Percentiles rank a stretch among this genome's conserved stretches.
These are phyloP conservation scores for Sordariomycetes sp. DNA, from an alignment of 2,329 filamentous ascomycete genomes.

Conservation along the genomic window DNA sequence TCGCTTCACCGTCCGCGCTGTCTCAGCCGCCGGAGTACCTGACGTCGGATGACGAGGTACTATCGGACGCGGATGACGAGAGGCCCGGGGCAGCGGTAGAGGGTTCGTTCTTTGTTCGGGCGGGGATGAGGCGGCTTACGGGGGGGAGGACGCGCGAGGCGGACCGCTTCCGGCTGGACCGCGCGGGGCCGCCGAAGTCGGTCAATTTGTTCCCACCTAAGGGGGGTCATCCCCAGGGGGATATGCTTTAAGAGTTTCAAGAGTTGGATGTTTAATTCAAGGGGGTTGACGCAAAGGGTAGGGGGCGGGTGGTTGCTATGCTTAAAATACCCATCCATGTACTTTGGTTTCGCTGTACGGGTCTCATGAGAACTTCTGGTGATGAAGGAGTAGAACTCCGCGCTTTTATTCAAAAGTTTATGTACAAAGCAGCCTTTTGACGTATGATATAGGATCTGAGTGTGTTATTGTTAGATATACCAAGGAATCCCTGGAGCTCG, in stretches of 20 bases:
- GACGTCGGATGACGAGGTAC: slow-evolving; percentile 67
- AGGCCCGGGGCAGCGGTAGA: slow-evolving; percentile 24
- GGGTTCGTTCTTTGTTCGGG: slow-evolving; percentile 39
- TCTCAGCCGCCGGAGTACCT: slow-evolving; percentile 30
- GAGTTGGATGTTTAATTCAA: neutral
- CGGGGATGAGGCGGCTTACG: slow-evolving; percentile 48
- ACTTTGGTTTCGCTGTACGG: neutral
- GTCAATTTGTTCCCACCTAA: slow-evolving; percentile 18
- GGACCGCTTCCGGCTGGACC: slow-evolving; percentile 18
- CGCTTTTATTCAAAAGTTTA: neutral
- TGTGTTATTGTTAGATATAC: neutral
- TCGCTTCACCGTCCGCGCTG: neutral
- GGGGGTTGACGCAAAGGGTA: neutral
- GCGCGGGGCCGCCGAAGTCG: slow-evolving; percentile 16
- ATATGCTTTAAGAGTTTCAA: slow-evolving; percentile 16
- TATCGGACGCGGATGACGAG: slow-evolving; percentile 66
- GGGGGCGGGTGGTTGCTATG: neutral
- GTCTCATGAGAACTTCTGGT: neutral
- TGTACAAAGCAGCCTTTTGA: neutral
- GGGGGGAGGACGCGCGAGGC: slow-evolving; percentile 33
- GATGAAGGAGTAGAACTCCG: neutral
- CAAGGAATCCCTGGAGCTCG: neutral
- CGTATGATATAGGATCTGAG: neutral
- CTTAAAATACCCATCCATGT: neutral
- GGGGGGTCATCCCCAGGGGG: slow-evolving; percentile 15